Evolutionary conservation across 148 eudicot genomes (phyloP).

Genomic region (Vaccinium corymbosum): DNA sequence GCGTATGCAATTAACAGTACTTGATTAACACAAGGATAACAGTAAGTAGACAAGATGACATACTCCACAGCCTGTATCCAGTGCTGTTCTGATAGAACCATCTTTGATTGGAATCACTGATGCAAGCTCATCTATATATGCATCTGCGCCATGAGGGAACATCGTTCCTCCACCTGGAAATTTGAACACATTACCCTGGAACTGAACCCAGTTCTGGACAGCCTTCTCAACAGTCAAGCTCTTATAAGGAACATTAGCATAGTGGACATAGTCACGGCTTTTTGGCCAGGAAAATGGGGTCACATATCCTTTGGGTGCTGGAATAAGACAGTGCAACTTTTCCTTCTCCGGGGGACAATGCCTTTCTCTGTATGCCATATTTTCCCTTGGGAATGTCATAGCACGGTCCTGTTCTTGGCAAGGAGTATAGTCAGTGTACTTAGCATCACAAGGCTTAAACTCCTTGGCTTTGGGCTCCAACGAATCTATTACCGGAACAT

Average conservation of each 20-base stretch:
- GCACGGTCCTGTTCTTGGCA: conserved; percentile 43
- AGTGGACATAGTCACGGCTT: conserved; percentile 33
- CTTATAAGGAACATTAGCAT: conserved; percentile 37
- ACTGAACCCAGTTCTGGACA: conserved; percentile 34
- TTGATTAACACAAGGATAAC: too few relatives aligned
- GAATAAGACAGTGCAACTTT: conserved; percentile 38
- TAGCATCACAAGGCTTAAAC: conserved; percentile 27
- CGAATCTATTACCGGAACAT: conserved; percentile 6
- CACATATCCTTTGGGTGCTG: conserved; percentile 37
- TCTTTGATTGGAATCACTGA: conserved; percentile 30
- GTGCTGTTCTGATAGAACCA: conserved; percentile 37
- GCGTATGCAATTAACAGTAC: too few relatives aligned
- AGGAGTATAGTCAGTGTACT: conserved; percentile 37
- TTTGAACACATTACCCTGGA: conserved; percentile 30
- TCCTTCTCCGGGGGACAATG: conserved; percentile 38
- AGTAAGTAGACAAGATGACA: not conserved
- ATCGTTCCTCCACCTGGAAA: conserved; percentile 41
- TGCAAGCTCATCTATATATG: conserved; percentile 36
- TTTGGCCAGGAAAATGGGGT: conserved; percentile 41
- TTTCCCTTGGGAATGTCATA: conserved; percentile 37
- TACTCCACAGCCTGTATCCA: conserved; percentile 45
- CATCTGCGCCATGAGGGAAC: conserved; percentile 35
- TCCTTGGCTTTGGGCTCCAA: conserved; percentile 10
- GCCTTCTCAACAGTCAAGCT: conserved; percentile 40
- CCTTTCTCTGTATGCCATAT: conserved; percentile 37